A percentile compares a stretch with the other conserved stretches of the same genome.
Evolutionary conservation across 306 rosid genomes (phyloP).

Genomic region (Sicyos baderoa): DNA sequence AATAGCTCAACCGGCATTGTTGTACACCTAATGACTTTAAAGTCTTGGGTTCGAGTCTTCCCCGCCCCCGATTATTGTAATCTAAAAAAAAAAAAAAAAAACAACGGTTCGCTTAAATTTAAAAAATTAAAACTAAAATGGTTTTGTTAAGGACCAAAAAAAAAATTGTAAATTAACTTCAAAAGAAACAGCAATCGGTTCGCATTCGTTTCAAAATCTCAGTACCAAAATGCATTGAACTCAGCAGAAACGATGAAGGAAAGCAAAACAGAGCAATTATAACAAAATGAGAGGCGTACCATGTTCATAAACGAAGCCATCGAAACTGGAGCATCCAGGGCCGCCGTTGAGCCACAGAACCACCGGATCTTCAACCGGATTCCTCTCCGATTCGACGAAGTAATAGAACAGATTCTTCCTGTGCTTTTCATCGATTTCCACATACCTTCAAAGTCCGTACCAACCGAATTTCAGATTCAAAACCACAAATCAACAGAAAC

Average conservation of each 20-base stretch:
- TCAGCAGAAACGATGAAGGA: not conserved
- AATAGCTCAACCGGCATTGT: no score
- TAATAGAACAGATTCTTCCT: constrained; percentile 73
- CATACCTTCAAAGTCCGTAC: constrained; percentile 31
- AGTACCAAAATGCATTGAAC: no score
- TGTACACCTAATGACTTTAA: no score
- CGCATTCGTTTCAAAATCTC: not conserved
- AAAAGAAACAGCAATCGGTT: not conserved
- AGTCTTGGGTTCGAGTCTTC: no score
- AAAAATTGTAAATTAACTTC: not conserved
- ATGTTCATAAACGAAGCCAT: constrained; percentile 93
- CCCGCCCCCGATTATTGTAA: no score
- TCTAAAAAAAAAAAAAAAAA: no score
- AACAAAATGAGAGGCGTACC: constrained; percentile 33
- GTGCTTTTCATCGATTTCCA: constrained; percentile 33
- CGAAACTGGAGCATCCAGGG: constrained; percentile 94
- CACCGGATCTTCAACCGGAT: constrained; percentile 73
- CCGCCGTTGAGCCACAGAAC: constrained; percentile 99
- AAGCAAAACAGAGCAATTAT: not conserved
- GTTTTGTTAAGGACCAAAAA: no score
- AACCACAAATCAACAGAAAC: not conserved
- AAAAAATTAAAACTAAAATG: no score
- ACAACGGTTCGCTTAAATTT: no score
- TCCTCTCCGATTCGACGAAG: constrained; percentile 64
- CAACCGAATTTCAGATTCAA: not conserved